Base-by-base conservation (phyloP, 352 stramenopile genomes). In the Halophytophthora polymorphica region DNA sequence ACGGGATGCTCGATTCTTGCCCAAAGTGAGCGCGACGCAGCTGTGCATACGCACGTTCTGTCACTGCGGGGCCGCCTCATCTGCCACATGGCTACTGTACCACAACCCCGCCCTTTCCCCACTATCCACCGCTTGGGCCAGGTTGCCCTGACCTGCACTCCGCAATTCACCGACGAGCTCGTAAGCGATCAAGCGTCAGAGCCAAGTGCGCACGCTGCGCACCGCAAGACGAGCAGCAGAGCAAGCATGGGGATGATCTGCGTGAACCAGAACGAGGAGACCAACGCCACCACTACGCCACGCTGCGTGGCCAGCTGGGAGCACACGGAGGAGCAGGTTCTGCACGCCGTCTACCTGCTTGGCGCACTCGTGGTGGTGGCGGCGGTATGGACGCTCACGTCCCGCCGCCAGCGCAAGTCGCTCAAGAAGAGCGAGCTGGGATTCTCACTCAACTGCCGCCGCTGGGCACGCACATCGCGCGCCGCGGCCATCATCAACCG, bases 401-500 rank as follows among this genome's bases (percentile, higher is more conserved):
- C 83, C 19, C 64, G 65, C 1, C 79, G 69, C 21, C 77, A 92
- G 53, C 73, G 66, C 22, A 73, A 73, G 21, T 58, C 43, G 3
- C 66, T 94, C 19, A 61, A 66, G 18, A 67, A 66, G 21, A 71
- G 85, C 52, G 77, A 92, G 56, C 64, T 91, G 49, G 81, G 81
- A 25, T 94, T 94, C 61, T 94, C 83, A 23, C 79, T 94, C 18
- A 71, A 67, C 43, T 73, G 71, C 18, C 77, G 83, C 3, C 71
- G 77, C 45, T 94, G 83, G 83, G 83, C 81, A 13, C 74, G 79
- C 41, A 94, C 82, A 21, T 90, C 80, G 2, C 81, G 77, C 42
- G 54, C 74, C 0, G 83, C 83, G 2, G 72, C 77, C 15, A 76
- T 94, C 45, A 78, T 94, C 37, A 94, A 87, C 28, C 83, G 83